Evolutionary conservation across 257 asterid genomes (phyloP).

Genomic region (Plantago elongata): DNA sequence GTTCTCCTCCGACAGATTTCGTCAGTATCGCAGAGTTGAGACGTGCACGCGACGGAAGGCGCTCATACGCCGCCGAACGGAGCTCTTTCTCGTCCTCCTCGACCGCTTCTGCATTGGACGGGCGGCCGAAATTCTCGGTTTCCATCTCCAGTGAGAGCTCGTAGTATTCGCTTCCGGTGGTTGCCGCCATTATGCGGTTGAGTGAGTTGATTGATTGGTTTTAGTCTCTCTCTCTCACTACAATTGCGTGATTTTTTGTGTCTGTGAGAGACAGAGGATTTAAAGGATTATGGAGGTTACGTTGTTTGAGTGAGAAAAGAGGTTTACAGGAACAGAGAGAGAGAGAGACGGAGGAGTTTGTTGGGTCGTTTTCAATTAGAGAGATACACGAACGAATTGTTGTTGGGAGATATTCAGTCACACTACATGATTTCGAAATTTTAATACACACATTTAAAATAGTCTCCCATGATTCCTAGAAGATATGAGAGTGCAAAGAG

Average conservation of each 20-base stretch:
- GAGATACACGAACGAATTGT: no score
- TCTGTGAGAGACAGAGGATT: not conserved
- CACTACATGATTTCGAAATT: no score
- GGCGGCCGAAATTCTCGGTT: slow-evolving; percentile 42
- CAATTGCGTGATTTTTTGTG: no score
- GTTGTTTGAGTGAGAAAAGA: not conserved
- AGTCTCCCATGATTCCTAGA: no score
- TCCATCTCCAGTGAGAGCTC: slow-evolving; percentile 52
- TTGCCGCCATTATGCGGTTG: slow-evolving; percentile 53
- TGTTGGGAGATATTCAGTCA: no score
- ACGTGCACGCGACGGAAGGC: slow-evolving; percentile 56
- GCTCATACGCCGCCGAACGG: slow-evolving; percentile 75
- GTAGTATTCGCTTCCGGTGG: slow-evolving; percentile 70
- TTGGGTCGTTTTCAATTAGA: no score
- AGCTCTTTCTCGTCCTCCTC: slow-evolving; percentile 70
- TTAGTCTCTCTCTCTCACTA: no score
- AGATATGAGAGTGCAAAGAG: no score
- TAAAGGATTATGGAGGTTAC: not conserved
- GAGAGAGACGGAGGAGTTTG: no score
- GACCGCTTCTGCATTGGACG: slow-evolving; percentile 60
- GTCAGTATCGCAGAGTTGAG: slow-evolving; percentile 42
- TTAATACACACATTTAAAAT: no score
- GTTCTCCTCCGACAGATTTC: slow-evolving; percentile 27
- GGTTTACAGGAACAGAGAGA: no score
- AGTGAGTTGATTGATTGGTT: not conserved